Percentiles rank a stretch among this genome's conserved stretches.
phyloP scores from a whole-genome alignment of 164 flowering plant genomes.

The Echeveria elegans region DNA sequence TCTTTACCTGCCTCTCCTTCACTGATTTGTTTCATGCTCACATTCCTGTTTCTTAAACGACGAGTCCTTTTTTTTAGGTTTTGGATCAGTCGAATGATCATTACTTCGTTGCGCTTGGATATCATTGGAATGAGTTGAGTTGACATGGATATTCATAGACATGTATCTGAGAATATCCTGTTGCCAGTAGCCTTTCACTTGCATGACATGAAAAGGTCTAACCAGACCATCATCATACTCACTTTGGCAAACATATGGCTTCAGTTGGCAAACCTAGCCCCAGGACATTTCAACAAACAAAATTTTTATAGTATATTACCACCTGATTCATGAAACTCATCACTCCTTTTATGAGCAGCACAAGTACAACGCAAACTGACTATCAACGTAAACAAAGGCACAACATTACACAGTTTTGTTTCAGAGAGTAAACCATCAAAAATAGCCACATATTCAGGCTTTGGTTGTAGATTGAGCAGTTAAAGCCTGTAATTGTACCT shows the following conservation, averaged over 20 bases:
- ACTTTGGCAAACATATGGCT: slow-evolving; percentile 54
- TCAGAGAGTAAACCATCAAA: too few species aligned
- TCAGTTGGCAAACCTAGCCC: slow-evolving; percentile 25
- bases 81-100: slow-evolving; percentile 15
- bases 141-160: slow-evolving; percentile 14
- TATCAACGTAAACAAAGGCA: too few species aligned
- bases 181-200: slow-evolving; percentile 70
- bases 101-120: slow-evolving; percentile 11
- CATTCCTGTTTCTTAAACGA: slow-evolving; percentile 17
- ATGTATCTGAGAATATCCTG: slow-evolving; percentile 49
- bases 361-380: too few species aligned
- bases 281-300: too few species aligned
- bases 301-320: too few species aligned
- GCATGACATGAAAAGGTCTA: slow-evolving; percentile 62
- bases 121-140: slow-evolving; percentile 13
- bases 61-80: slow-evolving; percentile 43
- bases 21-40: neutral
- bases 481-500: too few species aligned
- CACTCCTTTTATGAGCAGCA: too few species aligned
- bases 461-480: too few species aligned
- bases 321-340: too few species aligned
- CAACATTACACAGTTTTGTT: too few species aligned
- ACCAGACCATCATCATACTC: slow-evolving; percentile 54
- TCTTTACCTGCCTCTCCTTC: slow-evolving; percentile 7
- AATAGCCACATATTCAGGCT: too few species aligned